A percentile compares a stretch with the other conserved stretches of the same genome.
Conservation (phyloP, 2,329 filamentous ascomycete genomes). For the Aspergillus tubingensis region DNA sequence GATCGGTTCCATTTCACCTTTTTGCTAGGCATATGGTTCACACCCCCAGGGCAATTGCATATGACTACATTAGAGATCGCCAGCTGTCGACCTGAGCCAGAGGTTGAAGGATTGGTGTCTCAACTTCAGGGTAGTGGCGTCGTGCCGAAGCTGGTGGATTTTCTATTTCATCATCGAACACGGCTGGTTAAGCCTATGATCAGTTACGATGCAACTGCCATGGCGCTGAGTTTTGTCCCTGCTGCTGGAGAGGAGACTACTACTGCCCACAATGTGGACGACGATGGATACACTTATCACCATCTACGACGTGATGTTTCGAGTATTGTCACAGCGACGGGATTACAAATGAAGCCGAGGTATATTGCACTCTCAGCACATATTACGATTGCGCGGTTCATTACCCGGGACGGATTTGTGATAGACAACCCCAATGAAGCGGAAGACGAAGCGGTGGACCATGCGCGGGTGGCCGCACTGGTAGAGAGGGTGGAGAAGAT, state of each 20-base stretch:
- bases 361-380: slow-evolving; percentile 91
- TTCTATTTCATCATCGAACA: slow-evolving; percentile 66
- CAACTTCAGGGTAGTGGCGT: slow-evolving; percentile 53
- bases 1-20: not conserved
- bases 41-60: slow-evolving; percentile 77
- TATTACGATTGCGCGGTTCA: slow-evolving; percentile 81
- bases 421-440: slow-evolving; percentile 39
- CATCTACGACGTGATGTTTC: slow-evolving; percentile 83
- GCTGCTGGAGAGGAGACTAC: slow-evolving; percentile 62
- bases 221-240: slow-evolving; percentile 85
- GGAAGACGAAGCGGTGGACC: slow-evolving; percentile 37
- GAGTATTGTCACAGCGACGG: slow-evolving; percentile 59
- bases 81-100: slow-evolving; percentile 71
- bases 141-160: slow-evolving; percentile 64
- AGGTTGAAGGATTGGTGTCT: slow-evolving; percentile 66
- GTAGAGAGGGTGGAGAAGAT: slow-evolving; percentile 71
- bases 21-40: slow-evolving; percentile 74
- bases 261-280: slow-evolving; percentile 29
- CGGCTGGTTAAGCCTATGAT: slow-evolving; percentile 80
- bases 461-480: slow-evolving; percentile 63
- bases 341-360: slow-evolving; percentile 71
- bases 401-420: slow-evolving; percentile 62
- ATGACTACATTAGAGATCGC: slow-evolving; percentile 82
- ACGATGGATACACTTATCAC: slow-evolving; percentile 80
- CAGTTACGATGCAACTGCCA: slow-evolving; percentile 79